Conservation (phyloP, 345 rosid species). For the Gynandropsis gynandra region DNA sequence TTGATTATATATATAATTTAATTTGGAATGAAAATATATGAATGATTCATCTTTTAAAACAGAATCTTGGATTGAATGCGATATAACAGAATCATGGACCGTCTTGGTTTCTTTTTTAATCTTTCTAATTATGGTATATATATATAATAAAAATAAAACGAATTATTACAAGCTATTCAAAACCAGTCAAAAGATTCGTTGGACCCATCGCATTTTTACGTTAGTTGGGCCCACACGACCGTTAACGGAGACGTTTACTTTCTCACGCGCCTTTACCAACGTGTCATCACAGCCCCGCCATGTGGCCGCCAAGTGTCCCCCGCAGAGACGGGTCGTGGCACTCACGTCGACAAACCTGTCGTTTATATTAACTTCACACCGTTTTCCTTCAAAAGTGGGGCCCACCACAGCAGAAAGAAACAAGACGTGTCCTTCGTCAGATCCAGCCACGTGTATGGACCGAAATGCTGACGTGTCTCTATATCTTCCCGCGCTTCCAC, state of each 20-base stretch:
- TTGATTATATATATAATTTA: too few relatives aligned
- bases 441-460: conserved; percentile 26
- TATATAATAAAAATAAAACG: too few relatives aligned
- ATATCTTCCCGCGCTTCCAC: conserved; percentile 11
- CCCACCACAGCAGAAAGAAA: conserved; percentile 6
- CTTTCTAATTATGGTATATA: too few relatives aligned
- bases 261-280: conserved; percentile 9
- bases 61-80: too few relatives aligned
- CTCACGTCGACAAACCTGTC: not conserved
- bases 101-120: too few relatives aligned
- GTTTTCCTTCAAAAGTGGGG: conserved; percentile 18
- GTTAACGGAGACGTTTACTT: conserved; percentile 2
- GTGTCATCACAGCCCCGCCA: not conserved
- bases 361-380: not conserved
- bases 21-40: too few relatives aligned
- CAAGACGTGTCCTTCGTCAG: conserved; percentile 19
- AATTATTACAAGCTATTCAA: too few relatives aligned
- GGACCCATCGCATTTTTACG: conserved; percentile 15
- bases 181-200: conserved; percentile 23
- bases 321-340: not conserved
- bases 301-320: not conserved
- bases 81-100: too few relatives aligned
- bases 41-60: too few relatives aligned
- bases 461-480: conserved; percentile 22
- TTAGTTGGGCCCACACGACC: conserved; percentile 13